A percentile compares a stretch with the other conserved stretches of the same genome.
Conservation (phyloP, 2,329 filamentous ascomycete genomes). For the Hymenoscyphus scutula region DNA sequence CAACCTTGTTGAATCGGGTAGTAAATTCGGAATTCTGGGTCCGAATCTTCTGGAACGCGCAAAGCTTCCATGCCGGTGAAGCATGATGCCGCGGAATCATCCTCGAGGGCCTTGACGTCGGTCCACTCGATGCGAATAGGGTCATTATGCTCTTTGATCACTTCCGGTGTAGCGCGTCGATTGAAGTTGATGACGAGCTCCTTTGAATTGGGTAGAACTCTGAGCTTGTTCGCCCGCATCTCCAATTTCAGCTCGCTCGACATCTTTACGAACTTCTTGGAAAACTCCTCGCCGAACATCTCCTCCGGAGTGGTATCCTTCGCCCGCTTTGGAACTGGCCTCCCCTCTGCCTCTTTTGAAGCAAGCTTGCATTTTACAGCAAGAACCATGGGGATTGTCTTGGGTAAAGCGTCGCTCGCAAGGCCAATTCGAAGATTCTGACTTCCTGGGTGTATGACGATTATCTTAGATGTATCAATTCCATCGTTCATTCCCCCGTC, state of each 20-base stretch:
- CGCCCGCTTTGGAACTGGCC: slow-evolving; percentile 71
- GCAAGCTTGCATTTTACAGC: slow-evolving; percentile 78
- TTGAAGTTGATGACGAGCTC: slow-evolving; percentile 96
- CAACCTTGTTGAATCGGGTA: slow-evolving; percentile 87
- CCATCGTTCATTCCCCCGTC: slow-evolving; percentile 60
- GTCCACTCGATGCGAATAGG: slow-evolving; percentile 95
- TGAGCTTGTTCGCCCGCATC: slow-evolving; percentile 91
- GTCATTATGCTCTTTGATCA: slow-evolving; percentile 93
- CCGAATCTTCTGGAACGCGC: slow-evolving; percentile 84
- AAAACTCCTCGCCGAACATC: slow-evolving; percentile 81
- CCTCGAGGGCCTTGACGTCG: slow-evolving; percentile 65
- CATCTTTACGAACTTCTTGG: slow-evolving; percentile 75
- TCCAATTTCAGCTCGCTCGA: slow-evolving; percentile 82
- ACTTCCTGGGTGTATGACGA: slow-evolving; percentile 92
- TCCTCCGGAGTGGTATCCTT: slow-evolving; percentile 63
- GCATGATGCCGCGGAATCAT: slow-evolving; percentile 53
- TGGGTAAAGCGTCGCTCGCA: slow-evolving; percentile 92
- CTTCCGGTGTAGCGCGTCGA: slow-evolving; percentile 75
- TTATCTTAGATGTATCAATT: slow-evolving; percentile 79
- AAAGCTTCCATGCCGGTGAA: slow-evolving; percentile 81
- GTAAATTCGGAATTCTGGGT: slow-evolving; percentile 85
- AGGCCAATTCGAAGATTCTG: slow-evolving; percentile 93
- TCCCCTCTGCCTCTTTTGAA: slow-evolving; percentile 67
- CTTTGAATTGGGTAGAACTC: slow-evolving; percentile 95
- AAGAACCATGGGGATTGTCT: slow-evolving; percentile 90